Evolutionary conservation across 768 basidiomycete genomes (phyloP).

Genomic region (Dioszegia hungarica): DNA sequence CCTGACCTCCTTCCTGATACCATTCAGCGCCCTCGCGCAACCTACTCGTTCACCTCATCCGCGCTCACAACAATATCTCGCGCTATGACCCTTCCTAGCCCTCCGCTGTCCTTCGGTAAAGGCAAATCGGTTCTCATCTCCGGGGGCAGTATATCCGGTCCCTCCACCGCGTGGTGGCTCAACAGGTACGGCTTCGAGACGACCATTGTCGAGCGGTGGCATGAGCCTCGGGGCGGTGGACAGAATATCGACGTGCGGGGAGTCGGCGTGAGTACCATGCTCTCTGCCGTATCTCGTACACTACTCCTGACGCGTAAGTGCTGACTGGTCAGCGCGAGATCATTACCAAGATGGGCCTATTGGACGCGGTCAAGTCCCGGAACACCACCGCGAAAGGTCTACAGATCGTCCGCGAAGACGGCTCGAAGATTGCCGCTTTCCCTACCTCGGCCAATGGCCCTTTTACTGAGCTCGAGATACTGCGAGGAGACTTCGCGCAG

Average conservation of each 20-base stretch:
- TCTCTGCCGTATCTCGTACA: too few species aligned
- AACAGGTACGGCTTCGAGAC: not conserved
- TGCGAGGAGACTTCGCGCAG: constrained; percentile 2
- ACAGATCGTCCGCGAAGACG: not conserved
- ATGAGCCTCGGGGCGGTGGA: not conserved
- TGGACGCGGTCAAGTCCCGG: not conserved
- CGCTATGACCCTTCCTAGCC: too few species aligned
- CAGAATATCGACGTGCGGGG: constrained; percentile 4
- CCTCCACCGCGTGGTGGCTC: constrained; percentile 2
- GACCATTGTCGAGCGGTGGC: constrained; percentile 4
- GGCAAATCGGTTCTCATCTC: constrained; percentile 1
- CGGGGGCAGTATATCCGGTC: constrained; percentile 2
- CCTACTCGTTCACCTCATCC: too few species aligned
- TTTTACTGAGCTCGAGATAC: constrained; percentile 3
- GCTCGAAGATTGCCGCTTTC: not conserved
- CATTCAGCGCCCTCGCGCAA: too few species aligned
- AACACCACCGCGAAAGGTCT: not conserved
- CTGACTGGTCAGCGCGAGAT: not conserved
- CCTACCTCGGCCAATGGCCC: not conserved
- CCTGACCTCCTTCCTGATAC: too few species aligned
- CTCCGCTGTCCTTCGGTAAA: too few species aligned
- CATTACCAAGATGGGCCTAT: constrained; percentile 1
- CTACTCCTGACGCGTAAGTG: not conserved
- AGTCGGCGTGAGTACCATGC: constrained; percentile 5
- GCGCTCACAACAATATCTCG: too few species aligned